Evolutionary conservation across 371 early-diverging fungal species (phyloP), one percentile per base, ranked within the genome.

Genomic region (Haplosporangium sp.): DNA sequence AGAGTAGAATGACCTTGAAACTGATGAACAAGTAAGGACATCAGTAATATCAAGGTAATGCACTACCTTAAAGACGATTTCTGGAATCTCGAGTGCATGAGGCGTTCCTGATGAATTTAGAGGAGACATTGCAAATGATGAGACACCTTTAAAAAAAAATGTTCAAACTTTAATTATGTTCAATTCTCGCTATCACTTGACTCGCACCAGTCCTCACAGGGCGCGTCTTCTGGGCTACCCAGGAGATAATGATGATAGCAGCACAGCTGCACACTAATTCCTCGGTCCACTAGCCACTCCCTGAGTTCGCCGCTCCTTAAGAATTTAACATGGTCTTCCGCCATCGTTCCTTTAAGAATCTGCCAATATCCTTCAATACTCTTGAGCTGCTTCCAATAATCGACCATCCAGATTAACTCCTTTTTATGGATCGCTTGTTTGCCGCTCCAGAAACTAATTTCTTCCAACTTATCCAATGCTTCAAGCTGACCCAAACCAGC

Each of bases 401-500:
- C 20, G 27, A 20, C 53, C 27, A 53, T 53, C 53, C 20, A 53
- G 20, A 20, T 27, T 53, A 53, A 53, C 10, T 53, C 53, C 4
- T 27, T 19, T 53, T 53, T 53, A 7, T 4, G 20, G 6, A 19
- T 53, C 8, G 8, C 53, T 53, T 53, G 53, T 27, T 20, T 27
- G 7, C 20, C 53, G 27, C 13, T 53, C 53, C 45, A 52, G 38
- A 69, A 47, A 27, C 38, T n/a, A 34, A 69, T 19, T 13, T 15
- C 40, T 37, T 56, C 15, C 19, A 65, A 37, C 42, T 65, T 44
- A 0, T n/a, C 57, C 65, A 55, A 20, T 17, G 35, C 57, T 2
- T 40, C 19, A 11, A 65, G 20, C 10, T 42, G 57, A 56, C 35
- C 57, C 10, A 65, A 42, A 1, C 65, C 65, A 7, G 56, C 56